A percentile compares a stretch with the other conserved stretches of the same genome.
These are phyloP conservation scores for Paecilomyces dactylethromorphus DNA, from an alignment of 2,329 filamentous ascomycete species.

Conservation along the genomic window DNA sequence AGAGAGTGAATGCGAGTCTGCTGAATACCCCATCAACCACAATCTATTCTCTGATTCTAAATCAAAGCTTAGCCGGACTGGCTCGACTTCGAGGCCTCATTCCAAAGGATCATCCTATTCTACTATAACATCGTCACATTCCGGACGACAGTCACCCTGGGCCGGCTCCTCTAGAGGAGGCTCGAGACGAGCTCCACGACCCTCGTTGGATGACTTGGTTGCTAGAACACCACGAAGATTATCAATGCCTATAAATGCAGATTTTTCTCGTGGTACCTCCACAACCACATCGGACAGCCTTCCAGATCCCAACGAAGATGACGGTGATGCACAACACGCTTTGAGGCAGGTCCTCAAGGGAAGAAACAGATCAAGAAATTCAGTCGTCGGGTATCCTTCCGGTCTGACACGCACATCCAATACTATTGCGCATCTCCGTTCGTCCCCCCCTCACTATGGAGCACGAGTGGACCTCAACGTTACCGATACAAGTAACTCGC, in stretches of 20 bases:
- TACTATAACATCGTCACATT: slow-evolving; percentile 33
- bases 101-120: slow-evolving; percentile 39
- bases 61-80: slow-evolving; percentile 22
- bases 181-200: slow-evolving; percentile 16
- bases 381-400: slow-evolving; percentile 21
- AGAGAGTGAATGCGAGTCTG: slow-evolving; percentile 35
- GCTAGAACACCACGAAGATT: slow-evolving; percentile 27
- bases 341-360: slow-evolving; percentile 39
- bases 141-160: slow-evolving; percentile 36
- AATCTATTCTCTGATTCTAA: slow-evolving; percentile 29
- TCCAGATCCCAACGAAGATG: slow-evolving; percentile 20
- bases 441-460: slow-evolving; percentile 36
- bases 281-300: slow-evolving; percentile 19
- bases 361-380: slow-evolving; percentile 19
- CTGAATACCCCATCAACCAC: slow-evolving; percentile 33
- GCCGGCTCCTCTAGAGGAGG: slow-evolving; percentile 24
- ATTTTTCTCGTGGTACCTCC: slow-evolving; percentile 24
- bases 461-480: slow-evolving; percentile 30
- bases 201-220: slow-evolving; percentile 20
- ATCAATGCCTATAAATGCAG: slow-evolving; percentile 22
- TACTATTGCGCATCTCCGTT: slow-evolving; percentile 31
- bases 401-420: slow-evolving; percentile 23
- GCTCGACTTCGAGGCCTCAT: slow-evolving; percentile 30
- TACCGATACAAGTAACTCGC: slow-evolving; percentile 39
- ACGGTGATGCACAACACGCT: slow-evolving; percentile 40